Evolutionary conservation across 805 yeast species (phyloP).

Genomic region (Teunomyces kruisii): DNA sequence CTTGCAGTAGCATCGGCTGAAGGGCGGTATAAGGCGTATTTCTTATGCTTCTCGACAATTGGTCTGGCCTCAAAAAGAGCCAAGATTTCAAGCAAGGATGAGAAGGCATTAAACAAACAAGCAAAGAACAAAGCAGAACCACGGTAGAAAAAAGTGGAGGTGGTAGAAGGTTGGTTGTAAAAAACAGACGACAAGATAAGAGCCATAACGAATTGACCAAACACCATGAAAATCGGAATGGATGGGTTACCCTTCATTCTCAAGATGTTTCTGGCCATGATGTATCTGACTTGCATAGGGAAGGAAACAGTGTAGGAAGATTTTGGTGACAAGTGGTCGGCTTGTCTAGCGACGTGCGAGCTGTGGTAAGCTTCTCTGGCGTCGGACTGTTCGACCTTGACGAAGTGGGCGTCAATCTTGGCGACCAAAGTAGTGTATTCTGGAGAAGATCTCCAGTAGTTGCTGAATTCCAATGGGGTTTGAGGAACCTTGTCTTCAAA

Average conservation of each 20-base stretch:
- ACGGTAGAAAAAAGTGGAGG: constrained; percentile 54
- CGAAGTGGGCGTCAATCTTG: constrained; percentile 25
- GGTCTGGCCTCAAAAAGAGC: constrained; percentile 59
- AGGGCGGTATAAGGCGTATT: constrained; percentile 70
- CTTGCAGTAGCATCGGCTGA: constrained; percentile 69
- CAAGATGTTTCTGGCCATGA: constrained; percentile 53
- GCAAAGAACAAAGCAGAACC: constrained; percentile 50
- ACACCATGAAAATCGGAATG: constrained; percentile 49
- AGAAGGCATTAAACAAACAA: constrained; percentile 47
- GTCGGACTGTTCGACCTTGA: constrained; percentile 11
- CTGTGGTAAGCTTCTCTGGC: constrained; percentile 15
- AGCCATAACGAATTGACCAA: constrained; percentile 56
- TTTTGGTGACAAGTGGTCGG: constrained; percentile 29
- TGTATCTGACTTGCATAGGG: constrained; percentile 50
- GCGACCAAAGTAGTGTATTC: constrained; percentile 23
- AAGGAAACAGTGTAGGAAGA: constrained; percentile 44
- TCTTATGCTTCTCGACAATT: constrained; percentile 67
- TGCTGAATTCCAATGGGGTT: constrained; percentile 26
- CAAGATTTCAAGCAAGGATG: constrained; percentile 59
- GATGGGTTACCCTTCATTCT: constrained; percentile 57
- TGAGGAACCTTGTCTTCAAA: constrained; percentile 28
- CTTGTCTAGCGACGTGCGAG: constrained; percentile 42
- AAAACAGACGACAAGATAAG: constrained; percentile 60
- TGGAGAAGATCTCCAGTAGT: constrained; percentile 30
- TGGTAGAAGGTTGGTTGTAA: constrained; percentile 46